Evolutionary conservation across 805 yeast genomes (phyloP).

Genomic region (Vanderwaltozyma verrucispora): DNA sequence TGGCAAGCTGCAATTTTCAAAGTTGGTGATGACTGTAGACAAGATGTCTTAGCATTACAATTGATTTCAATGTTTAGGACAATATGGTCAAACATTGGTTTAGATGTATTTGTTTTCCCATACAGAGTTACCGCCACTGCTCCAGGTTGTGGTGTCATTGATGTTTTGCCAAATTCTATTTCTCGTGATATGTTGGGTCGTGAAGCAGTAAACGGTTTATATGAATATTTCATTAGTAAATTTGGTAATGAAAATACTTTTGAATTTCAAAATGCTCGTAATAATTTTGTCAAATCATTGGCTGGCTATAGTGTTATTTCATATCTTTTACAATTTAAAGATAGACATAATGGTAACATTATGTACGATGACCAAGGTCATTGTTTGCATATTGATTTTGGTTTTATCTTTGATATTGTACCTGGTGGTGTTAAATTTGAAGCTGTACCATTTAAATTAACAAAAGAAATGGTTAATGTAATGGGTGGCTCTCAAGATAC

Average conservation of each 20-base stretch:
- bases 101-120: constrained; percentile 88
- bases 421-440: constrained; percentile 99
- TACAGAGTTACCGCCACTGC: constrained; percentile 96
- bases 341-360: constrained; percentile 96
- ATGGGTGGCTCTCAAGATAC: constrained; percentile 86
- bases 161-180: constrained; percentile 88
- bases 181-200: constrained; percentile 98
- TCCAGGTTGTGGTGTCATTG: constrained; percentile 98
- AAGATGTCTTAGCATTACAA: constrained; percentile 90
- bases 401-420: constrained; percentile 95
- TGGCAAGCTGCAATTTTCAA: constrained; percentile 97
- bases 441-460: constrained; percentile 94
- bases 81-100: constrained; percentile 79
- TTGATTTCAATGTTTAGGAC: constrained; percentile 84
- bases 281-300: constrained; percentile 83
- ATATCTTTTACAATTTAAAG: constrained; percentile 85
- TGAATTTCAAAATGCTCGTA: constrained; percentile 84
- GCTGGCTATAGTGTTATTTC: constrained; percentile 94
- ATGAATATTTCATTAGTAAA: constrained; percentile 83
- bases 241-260: constrained; percentile 91
- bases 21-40: constrained; percentile 98
- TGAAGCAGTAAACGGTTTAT: constrained; percentile 95
- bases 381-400: constrained; percentile 92
- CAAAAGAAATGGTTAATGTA: constrained; percentile 91
- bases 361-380: constrained; percentile 95